Conservation (phyloP, 495 filamentous ascomycete species). For the Aspergillus haitiensis region DNA sequence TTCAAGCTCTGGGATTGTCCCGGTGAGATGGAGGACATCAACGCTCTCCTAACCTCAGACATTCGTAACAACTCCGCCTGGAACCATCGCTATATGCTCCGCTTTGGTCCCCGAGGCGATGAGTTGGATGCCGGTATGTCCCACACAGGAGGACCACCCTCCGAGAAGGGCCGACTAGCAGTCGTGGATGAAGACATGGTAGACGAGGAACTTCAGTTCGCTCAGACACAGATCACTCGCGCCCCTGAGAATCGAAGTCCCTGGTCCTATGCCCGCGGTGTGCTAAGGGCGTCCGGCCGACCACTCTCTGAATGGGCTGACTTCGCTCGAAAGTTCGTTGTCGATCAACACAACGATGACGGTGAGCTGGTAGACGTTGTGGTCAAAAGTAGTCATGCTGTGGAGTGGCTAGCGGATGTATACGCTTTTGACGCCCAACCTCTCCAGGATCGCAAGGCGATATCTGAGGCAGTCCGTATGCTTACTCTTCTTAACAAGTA, state of each 20-base stretch:
- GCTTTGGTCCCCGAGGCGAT: constrained; percentile 63
- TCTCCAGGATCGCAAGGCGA: constrained; percentile 42
- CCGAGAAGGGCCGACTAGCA: constrained; percentile 40
- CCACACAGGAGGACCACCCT: constrained; percentile 39
- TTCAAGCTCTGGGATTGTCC: constrained; percentile 68
- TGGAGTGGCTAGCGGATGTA: constrained; percentile 85
- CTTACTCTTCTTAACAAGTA: constrained; percentile 78
- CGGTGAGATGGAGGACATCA: constrained; percentile 68
- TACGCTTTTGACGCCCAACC: constrained; percentile 54
- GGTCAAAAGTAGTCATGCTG: constrained; percentile 77
- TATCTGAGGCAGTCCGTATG: constrained; percentile 49
- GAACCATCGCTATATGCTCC: constrained; percentile 92
- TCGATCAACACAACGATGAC: constrained; percentile 40
- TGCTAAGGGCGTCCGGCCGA: constrained; percentile 63
- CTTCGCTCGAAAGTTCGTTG: constrained; percentile 68
- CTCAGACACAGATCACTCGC: constrained; percentile 64
- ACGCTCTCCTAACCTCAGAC: constrained; percentile 69
- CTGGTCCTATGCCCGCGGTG: constrained; percentile 87
- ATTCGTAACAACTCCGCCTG: constrained; percentile 95
- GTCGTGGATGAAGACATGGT: constrained; percentile 61
- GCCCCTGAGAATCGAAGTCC: constrained; percentile 93
- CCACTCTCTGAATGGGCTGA: constrained; percentile 57
- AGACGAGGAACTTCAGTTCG: constrained; percentile 72
- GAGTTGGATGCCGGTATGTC: constrained; percentile 46
- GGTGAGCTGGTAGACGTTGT: constrained; percentile 28